Percentiles rank a stretch among this genome's conserved stretches.
Evolutionary conservation across 2,329 filamentous ascomycete species (phyloP).

Genomic region (Fusarium xylarioides): DNA sequence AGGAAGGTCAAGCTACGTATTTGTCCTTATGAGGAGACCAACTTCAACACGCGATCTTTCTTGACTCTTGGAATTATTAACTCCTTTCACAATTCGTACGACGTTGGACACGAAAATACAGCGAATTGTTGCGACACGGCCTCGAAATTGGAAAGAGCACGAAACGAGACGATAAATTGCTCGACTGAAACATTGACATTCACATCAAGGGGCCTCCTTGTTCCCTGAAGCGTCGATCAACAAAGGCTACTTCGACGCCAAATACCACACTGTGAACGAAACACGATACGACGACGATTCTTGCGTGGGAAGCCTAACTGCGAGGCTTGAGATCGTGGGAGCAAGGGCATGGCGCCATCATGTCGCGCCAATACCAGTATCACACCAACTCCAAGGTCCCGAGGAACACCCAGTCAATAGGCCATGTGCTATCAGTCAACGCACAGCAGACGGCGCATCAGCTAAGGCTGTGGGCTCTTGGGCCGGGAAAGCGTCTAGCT

Average conservation of each 20-base stretch:
- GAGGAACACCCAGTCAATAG: constrained; percentile 33
- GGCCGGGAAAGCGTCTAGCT: constrained; percentile 52
- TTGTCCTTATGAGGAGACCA: constrained; percentile 24
- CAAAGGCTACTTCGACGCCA: neutral
- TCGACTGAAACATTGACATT: constrained; percentile 4
- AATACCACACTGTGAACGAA: neutral
- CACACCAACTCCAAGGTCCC: constrained; percentile 24
- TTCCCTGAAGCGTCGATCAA: constrained; percentile 26
- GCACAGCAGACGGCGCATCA: constrained; percentile 41
- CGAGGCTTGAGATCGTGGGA: neutral
- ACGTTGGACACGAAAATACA: neutral
- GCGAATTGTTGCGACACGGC: neutral
- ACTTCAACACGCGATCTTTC: constrained; percentile 18
- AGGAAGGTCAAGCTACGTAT: constrained; percentile 23
- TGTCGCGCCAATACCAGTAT: constrained; percentile 41
- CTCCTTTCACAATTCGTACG: neutral
- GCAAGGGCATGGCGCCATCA: constrained; percentile 45
- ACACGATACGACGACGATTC: neutral
- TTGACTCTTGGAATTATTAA: neutral
- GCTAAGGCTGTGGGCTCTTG: constrained; percentile 53
- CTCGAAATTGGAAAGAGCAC: neutral
- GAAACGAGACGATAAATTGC: neutral
- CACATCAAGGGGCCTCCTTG: constrained; percentile 30
- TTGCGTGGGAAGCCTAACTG: neutral
- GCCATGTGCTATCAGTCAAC: constrained; percentile 36